phyloP scores from a whole-genome alignment of 148 eudicot genomes.

The Rhododendron simsii region DNA sequence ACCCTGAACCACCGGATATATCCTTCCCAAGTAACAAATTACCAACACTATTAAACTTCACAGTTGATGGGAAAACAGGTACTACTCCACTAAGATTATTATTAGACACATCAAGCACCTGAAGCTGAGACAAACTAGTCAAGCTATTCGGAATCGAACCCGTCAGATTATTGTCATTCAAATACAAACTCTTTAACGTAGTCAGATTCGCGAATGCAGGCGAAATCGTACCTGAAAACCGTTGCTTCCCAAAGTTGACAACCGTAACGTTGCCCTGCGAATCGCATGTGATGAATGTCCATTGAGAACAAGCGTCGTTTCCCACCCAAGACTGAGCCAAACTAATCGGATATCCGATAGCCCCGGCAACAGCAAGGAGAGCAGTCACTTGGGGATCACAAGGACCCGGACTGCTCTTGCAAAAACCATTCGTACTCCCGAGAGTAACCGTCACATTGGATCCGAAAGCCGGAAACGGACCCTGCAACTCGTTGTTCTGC shows the following conservation, averaged over 20 bases:
- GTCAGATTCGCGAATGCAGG: constrained; percentile 55
- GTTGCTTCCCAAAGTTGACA: constrained; percentile 45
- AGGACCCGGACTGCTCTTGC: constrained; percentile 43
- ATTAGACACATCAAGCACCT: constrained; percentile 47
- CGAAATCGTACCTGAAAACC: constrained; percentile 48
- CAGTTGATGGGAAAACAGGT: constrained; percentile 36
- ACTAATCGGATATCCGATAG: constrained; percentile 43
- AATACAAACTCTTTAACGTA: constrained; percentile 23
- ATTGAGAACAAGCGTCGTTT: constrained; percentile 50
- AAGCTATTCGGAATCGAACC: constrained; percentile 50
- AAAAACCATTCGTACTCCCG: constrained; percentile 43
- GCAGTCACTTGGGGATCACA: constrained; percentile 61
- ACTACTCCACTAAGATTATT: constrained; percentile 52
- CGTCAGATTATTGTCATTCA: constrained; percentile 47
- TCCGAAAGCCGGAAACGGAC: constrained; percentile 45
- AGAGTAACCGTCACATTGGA: constrained; percentile 17
- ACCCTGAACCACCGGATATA: constrained; percentile 9
- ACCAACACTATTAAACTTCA: constrained; percentile 34
- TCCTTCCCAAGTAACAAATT: constrained; percentile 31
- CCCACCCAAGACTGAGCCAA: constrained; percentile 60
- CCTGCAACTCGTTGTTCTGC: constrained; percentile 60
- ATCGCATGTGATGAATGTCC: constrained; percentile 49
- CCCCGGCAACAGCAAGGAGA: constrained; percentile 43
- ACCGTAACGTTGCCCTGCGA: constrained; percentile 18
- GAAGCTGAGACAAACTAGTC: constrained; percentile 38